Evolutionary conservation across 2,329 filamentous ascomycete genomes (phyloP), one percentile per base, ranked within the genome.

Genomic region (Beauveria bassiana): DNA sequence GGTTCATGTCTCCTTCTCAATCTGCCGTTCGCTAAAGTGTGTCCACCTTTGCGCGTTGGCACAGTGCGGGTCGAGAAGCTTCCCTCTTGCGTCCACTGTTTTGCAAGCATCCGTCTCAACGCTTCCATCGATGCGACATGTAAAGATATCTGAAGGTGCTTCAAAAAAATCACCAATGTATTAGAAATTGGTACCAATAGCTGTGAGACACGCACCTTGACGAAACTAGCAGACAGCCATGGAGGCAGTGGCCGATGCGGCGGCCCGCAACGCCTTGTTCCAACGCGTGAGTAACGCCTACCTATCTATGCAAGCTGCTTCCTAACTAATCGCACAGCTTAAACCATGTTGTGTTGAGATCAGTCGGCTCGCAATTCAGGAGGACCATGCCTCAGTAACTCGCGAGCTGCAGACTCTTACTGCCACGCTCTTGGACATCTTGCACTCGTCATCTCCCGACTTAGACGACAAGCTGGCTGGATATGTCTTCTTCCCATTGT

Each of bases 401-500:
- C 78, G 74, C 59, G 73, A 79, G 59, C 72, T 87, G 51, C 70
- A 76, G 28, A 70, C 74, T 8, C 75, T 83, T 28, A 77, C 76
- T 2, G 70, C 73, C 26, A 74, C 79, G 62, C 71, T 86, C 3
- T 72, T 78, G 34, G 65, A 65, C 24, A 71, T 83, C n/a, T 72
- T 86, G 5, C 70, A 78, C 50, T 70, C 71, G 38, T 80, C 80
- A 67, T 72, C 77, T 3, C 71, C 76, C 2, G 76, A 78, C 0
- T 73, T 98, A 20, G 91, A 97, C 71, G 82, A 87, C 58, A 93
- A 92, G 71, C 78, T 98, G 20, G 91, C 93, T 16, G 93, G 97
- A 77, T 99, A 98, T 78, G 83, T 90, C 69, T 98, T 98, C 78
- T 96, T 97, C 65, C 95, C 95, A 0, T 78, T 99, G 0, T 92